A percentile compares a stretch with the other conserved stretches of the same genome.
Conservation (phyloP, 2,329 filamentous ascomycete genomes). For the Hymenoscyphus fraxineus region DNA sequence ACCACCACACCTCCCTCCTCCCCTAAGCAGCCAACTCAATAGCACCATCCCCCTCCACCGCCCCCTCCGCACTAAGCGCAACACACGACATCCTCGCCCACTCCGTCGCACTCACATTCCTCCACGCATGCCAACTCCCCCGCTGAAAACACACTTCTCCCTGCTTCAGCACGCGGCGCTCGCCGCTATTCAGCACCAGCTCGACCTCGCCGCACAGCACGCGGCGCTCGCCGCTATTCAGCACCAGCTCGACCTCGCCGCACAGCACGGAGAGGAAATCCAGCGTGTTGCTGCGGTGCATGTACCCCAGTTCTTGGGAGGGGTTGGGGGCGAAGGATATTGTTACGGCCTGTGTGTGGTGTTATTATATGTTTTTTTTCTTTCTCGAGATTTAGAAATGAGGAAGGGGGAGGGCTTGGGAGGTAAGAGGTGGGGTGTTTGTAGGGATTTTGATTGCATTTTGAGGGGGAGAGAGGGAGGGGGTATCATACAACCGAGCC, state of each 20-base stretch:
- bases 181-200: conserved; percentile 37
- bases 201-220: conserved; percentile 40
- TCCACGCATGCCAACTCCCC: conserved; percentile 42
- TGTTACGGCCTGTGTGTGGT: not conserved
- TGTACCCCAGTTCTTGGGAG: conserved; percentile 19
- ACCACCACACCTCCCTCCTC: no score
- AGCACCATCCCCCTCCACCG: conserved; percentile 13
- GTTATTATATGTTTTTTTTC: not conserved
- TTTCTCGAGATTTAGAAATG: no score
- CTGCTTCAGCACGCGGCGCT: conserved; percentile 36
- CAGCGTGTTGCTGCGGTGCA: conserved; percentile 41
- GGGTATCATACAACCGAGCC: not conserved
- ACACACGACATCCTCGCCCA: conserved; percentile 17
- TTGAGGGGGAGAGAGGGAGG: not conserved
- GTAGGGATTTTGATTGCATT: no score
- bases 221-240: no score
- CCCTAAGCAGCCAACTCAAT: no score
- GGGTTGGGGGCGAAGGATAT: conserved; percentile 18
- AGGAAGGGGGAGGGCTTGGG: no score
- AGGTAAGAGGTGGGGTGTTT: no score
- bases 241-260: conserved; percentile 38
- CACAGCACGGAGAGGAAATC: conserved; percentile 39
- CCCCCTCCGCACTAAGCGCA: conserved; percentile 15
- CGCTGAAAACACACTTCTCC: conserved; percentile 41
- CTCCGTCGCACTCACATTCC: conserved; percentile 24